Conservation (phyloP, 2,329 filamentous ascomycete genomes). For the Paramyrothecium roridum region DNA sequence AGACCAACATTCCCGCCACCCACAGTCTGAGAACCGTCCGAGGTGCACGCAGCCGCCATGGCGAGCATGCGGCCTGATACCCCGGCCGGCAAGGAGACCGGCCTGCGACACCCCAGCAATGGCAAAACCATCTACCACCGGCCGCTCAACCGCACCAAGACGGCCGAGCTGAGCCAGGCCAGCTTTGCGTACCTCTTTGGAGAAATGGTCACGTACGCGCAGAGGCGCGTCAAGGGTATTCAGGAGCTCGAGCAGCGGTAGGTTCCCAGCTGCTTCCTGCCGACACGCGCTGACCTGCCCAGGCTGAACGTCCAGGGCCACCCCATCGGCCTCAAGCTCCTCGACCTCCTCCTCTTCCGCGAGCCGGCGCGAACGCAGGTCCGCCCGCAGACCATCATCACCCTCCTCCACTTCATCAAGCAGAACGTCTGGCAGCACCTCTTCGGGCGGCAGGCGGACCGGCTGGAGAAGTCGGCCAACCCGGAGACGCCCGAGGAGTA, state of each 20-base stretch:
- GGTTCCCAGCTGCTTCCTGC: slow-evolving; percentile 10
- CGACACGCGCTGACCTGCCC: slow-evolving; percentile 1
- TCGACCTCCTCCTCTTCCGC: slow-evolving; percentile 91
- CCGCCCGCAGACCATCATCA: slow-evolving; percentile 82
- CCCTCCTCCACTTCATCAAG: slow-evolving; percentile 92
- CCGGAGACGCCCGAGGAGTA: slow-evolving; percentile 88
- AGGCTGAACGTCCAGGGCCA: slow-evolving; percentile 91
- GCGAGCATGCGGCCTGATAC: slow-evolving; percentile 48
- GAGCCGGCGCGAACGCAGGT: slow-evolving; percentile 67
- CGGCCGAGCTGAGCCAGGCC: slow-evolving; percentile 84
- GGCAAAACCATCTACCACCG: slow-evolving; percentile 98
- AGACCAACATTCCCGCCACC: neutral
- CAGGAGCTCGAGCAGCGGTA: slow-evolving; percentile 90
- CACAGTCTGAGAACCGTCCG: too few species aligned
- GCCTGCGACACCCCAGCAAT: slow-evolving; percentile 84
- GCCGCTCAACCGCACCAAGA: slow-evolving; percentile 85
- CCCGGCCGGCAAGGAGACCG: slow-evolving; percentile 47
- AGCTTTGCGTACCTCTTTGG: slow-evolving; percentile 95
- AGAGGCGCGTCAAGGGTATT: slow-evolving; percentile 85
- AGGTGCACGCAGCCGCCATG: slow-evolving; percentile 30
- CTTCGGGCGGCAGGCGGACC: slow-evolving; percentile 86
- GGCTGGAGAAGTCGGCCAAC: slow-evolving; percentile 82
- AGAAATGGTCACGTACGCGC: slow-evolving; percentile 95
- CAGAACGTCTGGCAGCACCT: slow-evolving; percentile 89
- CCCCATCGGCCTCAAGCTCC: slow-evolving; percentile 86